Conservation (phyloP, 78 protist species). For the Protostelium mycophagum region DNA sequence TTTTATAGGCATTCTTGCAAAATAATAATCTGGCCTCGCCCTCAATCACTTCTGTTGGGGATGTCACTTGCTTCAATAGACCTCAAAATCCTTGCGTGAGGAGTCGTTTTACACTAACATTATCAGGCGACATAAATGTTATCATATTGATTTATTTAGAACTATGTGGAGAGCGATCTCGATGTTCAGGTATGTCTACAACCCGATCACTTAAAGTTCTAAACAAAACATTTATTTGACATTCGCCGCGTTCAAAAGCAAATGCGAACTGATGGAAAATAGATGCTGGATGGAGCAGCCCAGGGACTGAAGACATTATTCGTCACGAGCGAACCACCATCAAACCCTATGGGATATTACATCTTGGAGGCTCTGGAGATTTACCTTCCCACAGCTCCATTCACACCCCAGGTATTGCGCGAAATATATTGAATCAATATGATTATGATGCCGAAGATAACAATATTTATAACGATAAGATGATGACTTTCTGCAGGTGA, state of each 20-base stretch:
- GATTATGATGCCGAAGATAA: too few species aligned
- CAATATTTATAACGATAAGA: too few species aligned
- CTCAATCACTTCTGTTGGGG: background rate
- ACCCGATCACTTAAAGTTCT: background rate
- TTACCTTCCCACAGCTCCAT: background rate
- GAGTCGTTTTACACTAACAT: background rate
- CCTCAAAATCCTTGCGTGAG: background rate
- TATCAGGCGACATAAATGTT: background rate
- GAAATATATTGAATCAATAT: too few species aligned
- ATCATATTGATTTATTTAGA: too few species aligned
- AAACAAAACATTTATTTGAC: too few species aligned
- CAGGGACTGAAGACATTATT: background rate
- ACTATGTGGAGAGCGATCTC: background rate
- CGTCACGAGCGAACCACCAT: background rate
- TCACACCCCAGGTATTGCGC: background rate
- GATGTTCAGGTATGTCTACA: background rate
- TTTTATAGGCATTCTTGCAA: background rate
- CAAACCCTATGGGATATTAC: background rate
- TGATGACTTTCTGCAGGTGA: background rate
- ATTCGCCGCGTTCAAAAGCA: too few species aligned
- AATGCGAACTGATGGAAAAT: too few species aligned
- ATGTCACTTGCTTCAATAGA: background rate
- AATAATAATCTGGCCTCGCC: background rate
- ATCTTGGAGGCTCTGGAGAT: background rate
- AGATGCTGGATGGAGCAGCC: background rate